Percentiles rank a stretch among this genome's conserved stretches.
These are phyloP conservation scores for Fusarium albidum DNA, from an alignment of 2,329 filamentous ascomycete species.

Conservation along the genomic window DNA sequence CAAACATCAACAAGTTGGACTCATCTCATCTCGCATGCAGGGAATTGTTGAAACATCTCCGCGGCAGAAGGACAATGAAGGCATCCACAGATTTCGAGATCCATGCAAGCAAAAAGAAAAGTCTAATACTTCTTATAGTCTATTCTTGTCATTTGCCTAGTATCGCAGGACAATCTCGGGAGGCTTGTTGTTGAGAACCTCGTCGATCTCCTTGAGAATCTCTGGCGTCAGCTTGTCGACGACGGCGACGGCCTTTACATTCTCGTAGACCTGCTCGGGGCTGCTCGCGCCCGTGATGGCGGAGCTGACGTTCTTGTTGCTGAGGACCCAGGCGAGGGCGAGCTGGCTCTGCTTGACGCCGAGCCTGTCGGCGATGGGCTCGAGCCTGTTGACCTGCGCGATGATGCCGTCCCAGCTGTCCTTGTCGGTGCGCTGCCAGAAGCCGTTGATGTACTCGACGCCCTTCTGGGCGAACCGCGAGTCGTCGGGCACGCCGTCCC, in stretches of 20 bases:
- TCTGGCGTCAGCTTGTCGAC: slow-evolving; percentile 66
- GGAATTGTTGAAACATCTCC: too few relatives aligned
- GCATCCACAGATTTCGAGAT: background rate
- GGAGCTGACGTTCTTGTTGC: slow-evolving; percentile 67
- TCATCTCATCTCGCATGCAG: too few relatives aligned
- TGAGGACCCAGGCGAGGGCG: slow-evolving; percentile 69
- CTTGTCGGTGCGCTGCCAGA: slow-evolving; percentile 59
- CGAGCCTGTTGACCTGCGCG: slow-evolving; percentile 65
- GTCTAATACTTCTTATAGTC: background rate
- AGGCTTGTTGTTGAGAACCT: slow-evolving; percentile 66
- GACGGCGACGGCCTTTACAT: slow-evolving; percentile 60
- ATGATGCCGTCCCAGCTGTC: slow-evolving; percentile 65
- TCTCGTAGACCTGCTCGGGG: slow-evolving; percentile 67
- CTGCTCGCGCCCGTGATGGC: slow-evolving; percentile 69
- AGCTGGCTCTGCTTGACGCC: slow-evolving; percentile 65
- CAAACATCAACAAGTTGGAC: too few relatives aligned
- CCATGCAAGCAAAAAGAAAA: too few relatives aligned
- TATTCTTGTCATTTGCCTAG: background rate
- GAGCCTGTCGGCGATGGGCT: slow-evolving; percentile 71
- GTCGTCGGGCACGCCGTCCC: slow-evolving; percentile 66
- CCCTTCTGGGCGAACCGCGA: slow-evolving; percentile 65
- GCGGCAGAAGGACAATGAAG: background rate
- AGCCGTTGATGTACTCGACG: slow-evolving; percentile 63
- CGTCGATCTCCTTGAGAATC: slow-evolving; percentile 67
- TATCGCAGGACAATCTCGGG: slow-evolving; percentile 47